Evolutionary conservation across 2,329 filamentous ascomycete species (phyloP).

Genomic region (Leptoxyphium fumago): DNA sequence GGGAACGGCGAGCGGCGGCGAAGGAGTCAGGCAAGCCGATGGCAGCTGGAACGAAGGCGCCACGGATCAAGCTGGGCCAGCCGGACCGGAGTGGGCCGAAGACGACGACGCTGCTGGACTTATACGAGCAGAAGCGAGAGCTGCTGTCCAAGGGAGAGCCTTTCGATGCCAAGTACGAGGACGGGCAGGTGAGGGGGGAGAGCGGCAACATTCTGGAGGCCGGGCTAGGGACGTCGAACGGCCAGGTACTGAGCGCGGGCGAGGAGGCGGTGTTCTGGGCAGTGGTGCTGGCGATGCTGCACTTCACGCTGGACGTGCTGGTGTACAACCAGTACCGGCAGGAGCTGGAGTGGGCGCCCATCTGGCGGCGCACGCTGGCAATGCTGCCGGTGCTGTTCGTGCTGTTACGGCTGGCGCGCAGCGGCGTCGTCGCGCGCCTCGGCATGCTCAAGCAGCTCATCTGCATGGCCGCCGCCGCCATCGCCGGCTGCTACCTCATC

Average conservation of each 20-base stretch:
- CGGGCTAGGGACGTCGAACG: constrained; percentile 18
- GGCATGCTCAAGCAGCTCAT: constrained; percentile 33
- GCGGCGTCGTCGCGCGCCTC: constrained; percentile 26
- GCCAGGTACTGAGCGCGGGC: constrained; percentile 30
- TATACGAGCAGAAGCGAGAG: constrained; percentile 48
- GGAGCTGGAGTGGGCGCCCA: constrained; percentile 44
- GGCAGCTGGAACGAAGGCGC: constrained; percentile 25
- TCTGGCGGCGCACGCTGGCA: constrained; percentile 37
- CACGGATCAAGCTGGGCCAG: constrained; percentile 48
- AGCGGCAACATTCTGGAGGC: constrained; percentile 20
- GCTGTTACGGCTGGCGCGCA: constrained; percentile 30
- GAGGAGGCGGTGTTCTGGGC: constrained; percentile 35
- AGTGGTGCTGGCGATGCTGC: constrained; percentile 51
- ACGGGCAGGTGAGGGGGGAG: constrained; percentile 17
- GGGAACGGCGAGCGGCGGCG: constrained; percentile 28
- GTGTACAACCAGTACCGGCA: constrained; percentile 67
- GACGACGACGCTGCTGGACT: constrained; percentile 52
- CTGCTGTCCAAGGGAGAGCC: constrained; percentile 33
- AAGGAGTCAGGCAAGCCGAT: constrained; percentile 22
- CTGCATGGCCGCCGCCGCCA: constrained; percentile 48
- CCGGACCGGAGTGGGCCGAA: constrained; percentile 51
- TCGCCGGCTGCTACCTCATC: constrained; percentile 64
- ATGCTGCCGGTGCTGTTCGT: constrained; percentile 30
- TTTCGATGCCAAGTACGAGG: constrained; percentile 30
- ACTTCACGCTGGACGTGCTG: constrained; percentile 65